These are phyloP conservation scores for Microdochium nivale DNA, from an alignment of 2,329 filamentous ascomycete species.

Conservation along the genomic window DNA sequence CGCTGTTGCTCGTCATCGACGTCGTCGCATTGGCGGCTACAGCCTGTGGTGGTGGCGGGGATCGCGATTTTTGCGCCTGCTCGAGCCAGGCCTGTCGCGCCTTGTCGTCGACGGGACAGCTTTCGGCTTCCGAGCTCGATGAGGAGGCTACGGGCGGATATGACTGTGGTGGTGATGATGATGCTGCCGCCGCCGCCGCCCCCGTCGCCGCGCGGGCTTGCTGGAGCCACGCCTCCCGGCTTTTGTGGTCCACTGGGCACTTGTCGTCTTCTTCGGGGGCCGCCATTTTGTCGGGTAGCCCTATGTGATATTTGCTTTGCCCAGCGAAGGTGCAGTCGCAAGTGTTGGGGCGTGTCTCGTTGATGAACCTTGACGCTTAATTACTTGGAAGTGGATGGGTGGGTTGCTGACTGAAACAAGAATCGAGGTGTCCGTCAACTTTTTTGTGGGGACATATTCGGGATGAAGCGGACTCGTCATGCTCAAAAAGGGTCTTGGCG, in stretches of 20 bases:
- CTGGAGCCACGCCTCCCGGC: conserved; percentile 77
- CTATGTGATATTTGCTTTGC: conserved; percentile 1
- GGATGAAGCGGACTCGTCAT: neutral
- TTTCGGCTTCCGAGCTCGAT: conserved; percentile 18
- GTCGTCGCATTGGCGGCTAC: conserved; percentile 8
- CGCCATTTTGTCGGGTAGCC: conserved; percentile 6
- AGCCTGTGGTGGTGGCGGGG: neutral
- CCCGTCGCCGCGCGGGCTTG: conserved; percentile 47
- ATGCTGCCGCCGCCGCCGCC: conserved; percentile 21
- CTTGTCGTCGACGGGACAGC: conserved; percentile 62
- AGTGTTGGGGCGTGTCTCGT: no score
- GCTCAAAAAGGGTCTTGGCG: neutral
- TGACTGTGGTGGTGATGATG: conserved; percentile 11
- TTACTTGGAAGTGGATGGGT: no score
- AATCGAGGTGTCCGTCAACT: neutral
- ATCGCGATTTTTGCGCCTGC: conserved; percentile 14
- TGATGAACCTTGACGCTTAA: no score
- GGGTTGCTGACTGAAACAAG: neutral
- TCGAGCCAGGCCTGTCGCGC: conserved; percentile 58
- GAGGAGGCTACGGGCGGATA: conserved; percentile 18
- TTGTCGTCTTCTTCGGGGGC: conserved; percentile 11
- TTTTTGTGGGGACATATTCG: neutral
- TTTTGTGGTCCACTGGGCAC: conserved; percentile 87
- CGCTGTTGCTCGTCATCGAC: conserved; percentile 2
- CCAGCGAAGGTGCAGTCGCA: no score